Evolutionary conservation across 352 stramenopile species (phyloP).

Genomic region (Pythium sukuiense): DNA sequence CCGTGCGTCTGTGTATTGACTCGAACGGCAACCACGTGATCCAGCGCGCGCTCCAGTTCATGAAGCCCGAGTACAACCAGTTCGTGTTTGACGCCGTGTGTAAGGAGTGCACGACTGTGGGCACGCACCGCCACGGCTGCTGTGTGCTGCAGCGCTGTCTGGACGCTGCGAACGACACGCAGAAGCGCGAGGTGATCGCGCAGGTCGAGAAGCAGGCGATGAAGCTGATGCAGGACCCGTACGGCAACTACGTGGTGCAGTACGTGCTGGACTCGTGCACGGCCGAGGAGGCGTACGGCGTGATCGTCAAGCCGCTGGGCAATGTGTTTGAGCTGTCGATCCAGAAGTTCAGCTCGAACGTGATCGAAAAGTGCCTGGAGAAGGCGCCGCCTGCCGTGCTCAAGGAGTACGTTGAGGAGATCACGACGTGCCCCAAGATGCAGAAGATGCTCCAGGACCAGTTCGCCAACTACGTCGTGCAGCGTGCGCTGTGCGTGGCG

Average conservation of each 20-base stretch:
- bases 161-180: slow-evolving; percentile 88
- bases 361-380: slow-evolving; percentile 98
- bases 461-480: slow-evolving; percentile 99
- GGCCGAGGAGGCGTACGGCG: slow-evolving; percentile 70
- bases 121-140: slow-evolving; percentile 96
- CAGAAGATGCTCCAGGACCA: slow-evolving; percentile 96
- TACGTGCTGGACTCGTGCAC: slow-evolving; percentile 90
- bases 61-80: slow-evolving; percentile 93
- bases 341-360: slow-evolving; percentile 99
- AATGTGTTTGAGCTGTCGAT: slow-evolving; percentile 95
- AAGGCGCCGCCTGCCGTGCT: slow-evolving; percentile 83
- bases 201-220: slow-evolving; percentile 96
- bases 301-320: slow-evolving; percentile 86
- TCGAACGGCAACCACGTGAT: slow-evolving; percentile 99
- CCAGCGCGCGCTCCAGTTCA: slow-evolving; percentile 94
- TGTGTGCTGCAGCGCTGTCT: slow-evolving; percentile 97
- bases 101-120: slow-evolving; percentile 94
- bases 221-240: slow-evolving; percentile 94
- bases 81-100: slow-evolving; percentile 98
- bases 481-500: slow-evolving; percentile 94
- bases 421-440: slow-evolving; percentile 81
- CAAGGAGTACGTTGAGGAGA: slow-evolving; percentile 75
- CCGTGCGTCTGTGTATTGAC: slow-evolving; percentile 96
- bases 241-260: slow-evolving; percentile 92
- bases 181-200: slow-evolving; percentile 89